Evolutionary conservation across 1,284 basidiomycete genomes (phyloP), one percentile per base, ranked within the genome.

Genomic region (Paramarasmius palmivorus): DNA sequence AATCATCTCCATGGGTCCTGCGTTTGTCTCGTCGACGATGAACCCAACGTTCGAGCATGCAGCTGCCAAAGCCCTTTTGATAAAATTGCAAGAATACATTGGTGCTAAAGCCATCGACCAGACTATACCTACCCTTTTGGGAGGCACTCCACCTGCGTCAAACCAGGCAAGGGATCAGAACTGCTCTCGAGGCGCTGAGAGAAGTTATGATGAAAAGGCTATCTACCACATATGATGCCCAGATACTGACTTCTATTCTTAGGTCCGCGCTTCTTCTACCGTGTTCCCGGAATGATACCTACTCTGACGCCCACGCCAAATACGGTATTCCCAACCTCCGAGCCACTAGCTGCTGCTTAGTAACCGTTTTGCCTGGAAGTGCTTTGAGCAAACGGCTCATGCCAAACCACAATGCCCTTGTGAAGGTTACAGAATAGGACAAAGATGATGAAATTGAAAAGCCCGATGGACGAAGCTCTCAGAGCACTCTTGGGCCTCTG

Each of bases 281-380:
- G 95, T 99, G 48, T 98, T 99, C 91, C 97, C 97, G 0, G 92
- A 97, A n/a, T 99, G 51, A 93, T 99, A 49, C 97, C 96, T 0
- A 95, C 95, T 5, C 79, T 99, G 58, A 95, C 92, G 35, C 84
- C 88, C 4, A 83, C 84, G 35, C 96, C 96, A 0, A 95, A 99
- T 82, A 89, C 93, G 2, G 86, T 90, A 2, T 98, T 98, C n/a
- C n/a, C 86, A 98, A 99, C 66, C 93, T 93, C 15, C 85, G 89
- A 17, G 96, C 96, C 2, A n/a, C 75, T 99, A 10, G 89, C 88
- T 2, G 89, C 93, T 0, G n/a, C n/a, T 79, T 99, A 38, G 94
- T 98, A 15, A 91, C 91, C 4, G 96, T 98, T 6, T 95, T n/a
- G n/a, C n/a, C 97, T 36, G 96, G 96, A 8, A 81, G 81, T 45